A percentile compares a stretch with the other conserved stretches of the same genome.
phyloP scores from a whole-genome alignment of 306 rosid genomes.

The Morella rubra region DNA sequence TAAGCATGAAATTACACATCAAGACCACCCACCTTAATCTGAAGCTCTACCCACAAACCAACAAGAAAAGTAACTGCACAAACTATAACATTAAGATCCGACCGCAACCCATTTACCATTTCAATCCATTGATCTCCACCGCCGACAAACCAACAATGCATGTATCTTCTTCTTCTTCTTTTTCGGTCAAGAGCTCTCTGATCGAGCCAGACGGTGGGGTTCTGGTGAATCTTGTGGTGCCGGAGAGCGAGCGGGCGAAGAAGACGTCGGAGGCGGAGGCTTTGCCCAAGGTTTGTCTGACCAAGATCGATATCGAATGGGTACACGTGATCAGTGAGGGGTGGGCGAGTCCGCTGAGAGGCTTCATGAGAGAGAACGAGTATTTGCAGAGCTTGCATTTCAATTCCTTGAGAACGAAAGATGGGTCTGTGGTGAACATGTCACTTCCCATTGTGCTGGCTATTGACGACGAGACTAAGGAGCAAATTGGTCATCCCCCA shows the following conservation, averaged over 20 bases:
- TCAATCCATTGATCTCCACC: constrained; percentile 36
- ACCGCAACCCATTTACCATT: constrained; percentile 46
- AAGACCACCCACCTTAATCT: constrained; percentile 34
- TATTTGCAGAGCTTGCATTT: constrained; percentile 93
- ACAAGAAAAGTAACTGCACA: constrained; percentile 12
- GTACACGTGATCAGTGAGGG: constrained; percentile 89
- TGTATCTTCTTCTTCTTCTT: constrained; percentile 3
- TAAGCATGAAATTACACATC: constrained; percentile 52
- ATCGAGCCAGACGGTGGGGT: constrained; percentile 89
- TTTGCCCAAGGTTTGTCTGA: constrained; percentile 56
- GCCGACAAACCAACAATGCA: constrained; percentile 45
- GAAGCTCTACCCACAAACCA: constrained; percentile 18
- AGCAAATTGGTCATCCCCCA: constrained; percentile 45
- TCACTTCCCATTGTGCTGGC: constrained; percentile 93
- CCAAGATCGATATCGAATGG: constrained; percentile 88
- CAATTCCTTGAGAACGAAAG: constrained; percentile 59
- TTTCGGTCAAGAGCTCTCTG: constrained; percentile 64
- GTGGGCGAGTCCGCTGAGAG: constrained; percentile 90
- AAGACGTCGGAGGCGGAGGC: constrained; percentile 53
- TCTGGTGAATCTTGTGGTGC: constrained; percentile 75
- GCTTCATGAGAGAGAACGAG: constrained; percentile 93
- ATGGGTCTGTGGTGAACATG: constrained; percentile 83
- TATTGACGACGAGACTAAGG: constrained; percentile 71
- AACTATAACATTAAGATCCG: constrained; percentile 25
- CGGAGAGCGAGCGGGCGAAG: constrained; percentile 46